Evolutionary conservation across 2,329 filamentous ascomycete species (phyloP), one percentile per base, ranked within the genome.

Genomic region (Cephalotrichum gorgonifer): DNA sequence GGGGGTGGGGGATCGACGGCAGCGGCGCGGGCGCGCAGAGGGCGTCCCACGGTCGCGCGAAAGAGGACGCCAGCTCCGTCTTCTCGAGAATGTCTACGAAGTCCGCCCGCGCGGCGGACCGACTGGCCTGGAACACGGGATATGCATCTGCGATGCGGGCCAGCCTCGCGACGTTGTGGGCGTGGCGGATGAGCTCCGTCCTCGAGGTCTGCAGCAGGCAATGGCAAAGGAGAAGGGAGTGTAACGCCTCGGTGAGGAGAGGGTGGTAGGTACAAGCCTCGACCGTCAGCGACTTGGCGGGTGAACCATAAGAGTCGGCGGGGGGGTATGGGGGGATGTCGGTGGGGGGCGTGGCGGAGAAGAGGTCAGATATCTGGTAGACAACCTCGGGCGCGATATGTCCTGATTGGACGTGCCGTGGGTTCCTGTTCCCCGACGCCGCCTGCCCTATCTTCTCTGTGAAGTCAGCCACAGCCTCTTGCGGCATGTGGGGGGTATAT

Each of bases 251-350:
- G 6, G 81, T 81, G 11, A 94, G 72, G 8, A 93, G 74, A 0
- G 88, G 88, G 58, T 94, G 88, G 61, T 88, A 93, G 1, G 86
- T 93, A 26, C 87, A 74, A 38, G 76, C 75, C 65, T 88, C 85
- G 41, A 61, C 63, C 17, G 47, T 44, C 14, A 30, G 41, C 6
- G 23, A 6, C 7, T 48, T 48, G 2, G 46, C 25, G 23, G 26
- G 45, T 11, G 22, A 38, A 9, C 20, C 43, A 6, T 15, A 30
- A 17, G 30, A 14, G 20, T 39, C 54, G 17, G 68, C 46, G 43
- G 69, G 66, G 2, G 85, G 85, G 57, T 83, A 89, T 0, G 78
- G 72, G 1, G 86, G 85, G 1, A 91, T 72, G 50, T 81, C 75
- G 6, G 79, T 54, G 0, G 83, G 83, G 1, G 83, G 82, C 1